These are phyloP conservation scores for Seminavis robusta DNA, from an alignment of 108 stramenopile genomes.

Conservation along the genomic window DNA sequence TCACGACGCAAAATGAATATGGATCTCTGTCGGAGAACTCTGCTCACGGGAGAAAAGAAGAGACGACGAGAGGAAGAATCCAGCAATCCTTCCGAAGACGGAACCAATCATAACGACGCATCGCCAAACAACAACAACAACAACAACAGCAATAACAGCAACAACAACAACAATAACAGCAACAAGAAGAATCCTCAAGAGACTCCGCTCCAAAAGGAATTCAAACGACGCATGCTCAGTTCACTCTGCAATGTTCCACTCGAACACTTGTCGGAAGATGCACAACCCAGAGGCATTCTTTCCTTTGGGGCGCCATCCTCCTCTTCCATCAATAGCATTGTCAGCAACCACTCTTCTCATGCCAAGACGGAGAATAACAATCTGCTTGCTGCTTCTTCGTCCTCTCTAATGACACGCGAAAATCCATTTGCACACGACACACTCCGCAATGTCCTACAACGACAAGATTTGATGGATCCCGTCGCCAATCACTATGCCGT, in stretches of 20 bases:
- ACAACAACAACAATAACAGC: neutral
- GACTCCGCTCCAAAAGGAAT: conserved; percentile 80
- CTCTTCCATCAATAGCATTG: neutral
- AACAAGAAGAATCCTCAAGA: conserved; percentile 26
- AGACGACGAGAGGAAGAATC: neutral
- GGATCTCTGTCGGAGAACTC: conserved; percentile 60
- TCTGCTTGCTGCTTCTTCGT: conserved; percentile 1
- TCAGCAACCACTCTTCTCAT: neutral
- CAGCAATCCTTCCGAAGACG: neutral
- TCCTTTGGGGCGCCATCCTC: conserved; percentile 11
- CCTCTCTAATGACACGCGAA: neutral
- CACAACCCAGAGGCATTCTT: conserved; percentile 25
- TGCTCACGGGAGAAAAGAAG: conserved; percentile 49
- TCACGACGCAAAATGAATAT: conserved; percentile 77
- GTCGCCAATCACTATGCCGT: conserved; percentile 10
- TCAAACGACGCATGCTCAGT: conserved; percentile 77
- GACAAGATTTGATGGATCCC: conserved; percentile 14
- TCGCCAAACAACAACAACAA: neutral
- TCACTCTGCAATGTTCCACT: conserved; percentile 76
- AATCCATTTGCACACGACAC: conserved; percentile 51
- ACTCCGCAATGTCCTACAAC: conserved; percentile 30
- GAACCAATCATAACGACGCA: neutral
- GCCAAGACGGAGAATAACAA: conserved; percentile 1
- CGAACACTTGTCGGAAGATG: conserved; percentile 41
- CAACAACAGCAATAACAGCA: conserved; percentile 2